Evolutionary conservation across 305 asterid genomes (phyloP).

Genomic region (Fraxinus sp.): DNA sequence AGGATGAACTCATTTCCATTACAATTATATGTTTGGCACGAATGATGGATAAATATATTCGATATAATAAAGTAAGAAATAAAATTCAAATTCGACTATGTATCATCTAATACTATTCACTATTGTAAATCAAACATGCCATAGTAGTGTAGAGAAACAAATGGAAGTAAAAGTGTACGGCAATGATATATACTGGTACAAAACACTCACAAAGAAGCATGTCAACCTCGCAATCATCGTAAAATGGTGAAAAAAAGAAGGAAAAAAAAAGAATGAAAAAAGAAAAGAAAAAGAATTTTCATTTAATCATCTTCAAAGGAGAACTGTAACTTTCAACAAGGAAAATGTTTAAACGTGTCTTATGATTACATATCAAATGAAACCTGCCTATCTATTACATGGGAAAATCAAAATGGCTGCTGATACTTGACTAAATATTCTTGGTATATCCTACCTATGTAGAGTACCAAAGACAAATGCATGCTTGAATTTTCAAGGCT

Average conservation of each 20-base stretch:
- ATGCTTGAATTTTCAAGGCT: slow-evolving; percentile 22
- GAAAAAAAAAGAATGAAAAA: not conserved
- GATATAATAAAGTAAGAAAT: too few species aligned
- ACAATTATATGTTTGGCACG: not conserved
- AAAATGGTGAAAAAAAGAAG: not conserved
- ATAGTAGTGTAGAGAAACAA: too few species aligned
- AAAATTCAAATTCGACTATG: not conserved
- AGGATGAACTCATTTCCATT: not conserved
- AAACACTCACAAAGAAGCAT: not conserved
- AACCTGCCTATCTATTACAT: not conserved
- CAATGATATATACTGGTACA: not conserved
- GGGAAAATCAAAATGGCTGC: not conserved
- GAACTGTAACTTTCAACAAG: not conserved
- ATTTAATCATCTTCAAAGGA: not conserved
- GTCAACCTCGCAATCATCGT: not conserved
- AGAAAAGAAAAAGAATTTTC: not conserved
- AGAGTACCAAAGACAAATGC: slow-evolving; percentile 15
- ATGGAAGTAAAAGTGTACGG: not conserved
- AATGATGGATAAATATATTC: not conserved
- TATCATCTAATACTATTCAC: too few species aligned
- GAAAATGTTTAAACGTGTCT: not conserved
- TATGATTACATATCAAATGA: not conserved
- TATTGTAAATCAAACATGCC: not conserved
- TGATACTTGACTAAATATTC: not conserved
- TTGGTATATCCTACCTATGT: not conserved